Evolutionary conservation across 257 asterid species (phyloP).

Genomic region (Solanum commersonii): DNA sequence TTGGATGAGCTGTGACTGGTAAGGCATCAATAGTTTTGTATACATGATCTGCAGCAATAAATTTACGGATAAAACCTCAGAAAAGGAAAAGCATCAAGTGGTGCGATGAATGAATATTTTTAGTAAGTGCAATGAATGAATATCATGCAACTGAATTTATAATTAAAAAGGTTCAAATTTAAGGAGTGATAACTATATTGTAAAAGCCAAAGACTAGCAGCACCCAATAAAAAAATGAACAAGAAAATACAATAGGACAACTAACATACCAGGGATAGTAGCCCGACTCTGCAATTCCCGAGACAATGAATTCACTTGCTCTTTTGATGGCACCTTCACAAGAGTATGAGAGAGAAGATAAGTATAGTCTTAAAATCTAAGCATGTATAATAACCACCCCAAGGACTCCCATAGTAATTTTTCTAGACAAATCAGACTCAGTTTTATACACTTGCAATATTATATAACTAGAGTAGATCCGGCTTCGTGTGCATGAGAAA

Average conservation of each 20-base stretch:
- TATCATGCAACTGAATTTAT: background rate
- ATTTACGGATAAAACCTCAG: constrained; percentile 3
- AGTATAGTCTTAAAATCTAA: background rate
- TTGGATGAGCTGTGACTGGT: constrained; percentile 80
- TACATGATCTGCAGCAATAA: constrained; percentile 66
- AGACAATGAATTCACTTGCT: constrained; percentile 83
- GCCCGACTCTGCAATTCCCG: constrained; percentile 90
- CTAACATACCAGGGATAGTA: constrained; percentile 61
- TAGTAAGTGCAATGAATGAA: background rate
- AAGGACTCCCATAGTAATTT: background rate
- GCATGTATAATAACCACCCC: background rate
- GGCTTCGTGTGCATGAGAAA: background rate
- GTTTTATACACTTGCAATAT: background rate
- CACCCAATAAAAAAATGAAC: background rate
- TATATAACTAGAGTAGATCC: background rate
- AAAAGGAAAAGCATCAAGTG: background rate
- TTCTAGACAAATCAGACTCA: background rate
- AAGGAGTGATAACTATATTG: background rate
- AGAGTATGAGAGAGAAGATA: constrained; percentile 1
- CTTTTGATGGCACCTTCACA: constrained; percentile 79
- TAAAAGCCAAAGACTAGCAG: background rate
- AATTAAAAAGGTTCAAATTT: background rate
- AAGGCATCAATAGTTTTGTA: constrained; percentile 70
- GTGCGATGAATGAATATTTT: background rate
- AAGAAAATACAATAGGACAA: constrained; percentile 7